Conservation (phyloP, 148 eudicot species). For the Gaultheria prostrata region DNA sequence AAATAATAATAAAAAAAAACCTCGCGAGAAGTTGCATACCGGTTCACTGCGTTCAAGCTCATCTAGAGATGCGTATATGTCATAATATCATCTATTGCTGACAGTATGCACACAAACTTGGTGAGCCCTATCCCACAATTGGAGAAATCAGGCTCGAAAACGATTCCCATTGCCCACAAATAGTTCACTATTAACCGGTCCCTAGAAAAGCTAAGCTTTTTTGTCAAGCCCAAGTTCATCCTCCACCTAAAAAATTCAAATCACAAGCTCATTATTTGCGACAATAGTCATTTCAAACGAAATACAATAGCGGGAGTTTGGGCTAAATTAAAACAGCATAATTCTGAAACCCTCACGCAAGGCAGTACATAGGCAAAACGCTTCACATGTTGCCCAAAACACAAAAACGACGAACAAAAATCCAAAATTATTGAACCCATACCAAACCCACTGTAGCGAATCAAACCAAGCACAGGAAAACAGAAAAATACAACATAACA, state of each 20-base stretch:
- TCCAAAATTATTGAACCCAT: too few species aligned
- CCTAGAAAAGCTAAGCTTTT: constrained; percentile 10
- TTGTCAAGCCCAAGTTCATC: constrained; percentile 11
- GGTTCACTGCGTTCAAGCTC: constrained; percentile 16
- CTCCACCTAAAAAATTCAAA: constrained; percentile 10
- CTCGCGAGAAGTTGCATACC: background rate
- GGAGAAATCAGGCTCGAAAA: constrained; percentile 13
- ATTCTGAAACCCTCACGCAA: too few species aligned
- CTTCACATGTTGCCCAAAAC: too few species aligned
- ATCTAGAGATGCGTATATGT: constrained; percentile 14
- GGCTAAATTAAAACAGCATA: too few species aligned
- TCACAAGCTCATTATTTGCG: background rate
- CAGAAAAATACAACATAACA: too few species aligned
- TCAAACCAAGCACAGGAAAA: too few species aligned
- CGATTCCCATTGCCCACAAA: constrained; percentile 14
- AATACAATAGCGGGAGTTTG: too few species aligned
- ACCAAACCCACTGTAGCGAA: too few species aligned
- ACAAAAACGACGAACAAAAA: too few species aligned
- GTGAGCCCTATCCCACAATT: constrained; percentile 12
- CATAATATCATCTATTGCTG: constrained; percentile 20
- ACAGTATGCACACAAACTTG: constrained; percentile 9
- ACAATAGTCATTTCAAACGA: too few species aligned
- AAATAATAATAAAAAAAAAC: too few species aligned
- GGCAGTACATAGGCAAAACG: too few species aligned
- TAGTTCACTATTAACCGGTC: constrained; percentile 20